Evolutionary conservation across 768 basidiomycete species (phyloP), one percentile per base, ranked within the genome.

Genomic region (Leccinum disarticulatum): DNA sequence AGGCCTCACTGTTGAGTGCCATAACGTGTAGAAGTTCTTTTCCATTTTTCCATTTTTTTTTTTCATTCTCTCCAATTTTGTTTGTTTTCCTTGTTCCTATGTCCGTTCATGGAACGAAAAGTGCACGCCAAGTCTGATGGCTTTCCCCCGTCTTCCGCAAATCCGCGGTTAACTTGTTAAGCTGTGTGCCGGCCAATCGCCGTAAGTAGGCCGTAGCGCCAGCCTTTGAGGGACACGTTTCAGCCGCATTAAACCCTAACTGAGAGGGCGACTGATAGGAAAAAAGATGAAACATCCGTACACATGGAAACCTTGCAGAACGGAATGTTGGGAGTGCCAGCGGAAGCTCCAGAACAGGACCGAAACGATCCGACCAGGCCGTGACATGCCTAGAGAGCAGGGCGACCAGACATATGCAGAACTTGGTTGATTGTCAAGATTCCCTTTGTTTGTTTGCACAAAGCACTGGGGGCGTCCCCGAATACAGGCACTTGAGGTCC

Each of bases 211-310:
- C 51, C 17, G 28, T 30, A 46, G 43, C 22, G 22, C 28, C 62
- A 59, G 27, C 58, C 43, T 33, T 46, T 50, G 61, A 61, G 38
- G 17, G 59, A 68, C 63, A 61, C 60, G 69, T 63, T 73, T 71
- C 61, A 66, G 43, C 64, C 69, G 64, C 64, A 66, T 53, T 61
- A 68, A 60, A 50, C 55, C 61, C 66, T 51, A 61, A 65, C 61
- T 25, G 58, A 53, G 28, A 50, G 57, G 51, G 22, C 36, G 51
- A 52, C 30, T 54, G 62, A 64, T 55, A 60, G 50, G 33, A 57
- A 56, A 36, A 27, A 58, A 28, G 49, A 47, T 64, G 68, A 68
- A 62, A 64, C 62, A 31, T 31, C 57, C 19, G 65, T 59, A 17
- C 51, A 49, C 63, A 58, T 61, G 62, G 66, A 64, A 66, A 64